Evolutionary conservation across 192 early-diverging fungal genomes (phyloP).

Genomic region (Gonapodya prolifera): DNA sequence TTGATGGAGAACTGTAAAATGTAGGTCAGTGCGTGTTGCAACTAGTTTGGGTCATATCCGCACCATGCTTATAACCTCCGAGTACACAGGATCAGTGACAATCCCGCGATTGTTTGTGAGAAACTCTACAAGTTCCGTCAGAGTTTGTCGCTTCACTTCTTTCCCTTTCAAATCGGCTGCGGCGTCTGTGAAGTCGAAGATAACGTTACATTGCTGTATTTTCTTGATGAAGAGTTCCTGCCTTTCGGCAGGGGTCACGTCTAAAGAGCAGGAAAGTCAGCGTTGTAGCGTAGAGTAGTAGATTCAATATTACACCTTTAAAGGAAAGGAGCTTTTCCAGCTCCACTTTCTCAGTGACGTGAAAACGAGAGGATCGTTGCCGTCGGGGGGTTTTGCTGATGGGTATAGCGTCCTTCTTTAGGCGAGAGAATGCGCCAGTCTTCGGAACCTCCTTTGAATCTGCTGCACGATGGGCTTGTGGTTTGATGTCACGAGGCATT

Average conservation of each 20-base stretch:
- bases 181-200: slow-evolving; percentile 94
- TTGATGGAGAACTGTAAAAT: slow-evolving; percentile 70
- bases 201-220: slow-evolving; percentile 75
- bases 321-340: slow-evolving; percentile 61
- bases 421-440: background rate
- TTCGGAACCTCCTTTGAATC: background rate
- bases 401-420: slow-evolving; percentile 43
- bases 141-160: slow-evolving; percentile 85
- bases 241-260: slow-evolving; percentile 67
- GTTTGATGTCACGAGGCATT: background rate
- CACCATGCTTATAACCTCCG: slow-evolving; percentile 91
- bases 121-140: slow-evolving; percentile 88
- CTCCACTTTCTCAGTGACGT: slow-evolving; percentile 67
- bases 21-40: background rate
- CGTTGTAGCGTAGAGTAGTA: background rate
- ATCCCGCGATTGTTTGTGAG: slow-evolving; percentile 79
- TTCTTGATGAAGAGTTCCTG: slow-evolving; percentile 84
- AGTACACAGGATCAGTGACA: slow-evolving; percentile 79
- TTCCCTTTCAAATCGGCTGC: slow-evolving; percentile 82
- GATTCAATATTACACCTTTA: slow-evolving; percentile 40
- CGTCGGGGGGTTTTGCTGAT: slow-evolving; percentile 67
- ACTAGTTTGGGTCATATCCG: background rate
- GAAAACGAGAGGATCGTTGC: slow-evolving; percentile 76
- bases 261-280: slow-evolving; percentile 21
- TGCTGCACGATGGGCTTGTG: background rate